Evolutionary conservation across 139 green algal species (phyloP).

Genomic region (Zygnema circumcarinatum): DNA sequence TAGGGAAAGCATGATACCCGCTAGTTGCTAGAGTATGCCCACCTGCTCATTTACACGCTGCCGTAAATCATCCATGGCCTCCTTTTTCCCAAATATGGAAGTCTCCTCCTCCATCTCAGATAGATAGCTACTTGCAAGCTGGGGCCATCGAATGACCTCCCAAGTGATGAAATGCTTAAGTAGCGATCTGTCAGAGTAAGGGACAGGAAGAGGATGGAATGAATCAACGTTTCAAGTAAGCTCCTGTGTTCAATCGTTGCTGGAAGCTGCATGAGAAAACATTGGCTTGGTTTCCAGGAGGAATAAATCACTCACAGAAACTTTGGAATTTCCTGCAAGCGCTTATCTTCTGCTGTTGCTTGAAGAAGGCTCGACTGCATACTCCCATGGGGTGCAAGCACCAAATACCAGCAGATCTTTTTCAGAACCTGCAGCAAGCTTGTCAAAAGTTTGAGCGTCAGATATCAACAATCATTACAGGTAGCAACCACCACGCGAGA

Average conservation of each 20-base stretch:
- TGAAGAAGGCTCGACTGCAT: conserved; percentile 87
- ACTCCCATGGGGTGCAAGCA: conserved; percentile 80
- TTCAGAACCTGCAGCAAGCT: conserved; percentile 73
- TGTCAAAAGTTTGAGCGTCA: neutral
- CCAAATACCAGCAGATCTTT: conserved; percentile 86
- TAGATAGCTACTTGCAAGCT: conserved; percentile 60
- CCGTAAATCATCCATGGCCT: conserved; percentile 62
- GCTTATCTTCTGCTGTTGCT: conserved; percentile 75
- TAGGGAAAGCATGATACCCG: no score
- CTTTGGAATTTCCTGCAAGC: conserved; percentile 80
- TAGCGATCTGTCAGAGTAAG: conserved; percentile 71
- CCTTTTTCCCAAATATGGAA: conserved; percentile 65
- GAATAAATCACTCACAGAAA: conserved; percentile 35
- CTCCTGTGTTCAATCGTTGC: neutral
- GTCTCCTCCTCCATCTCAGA: conserved; percentile 74
- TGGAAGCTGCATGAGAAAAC: neutral
- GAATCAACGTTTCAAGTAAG: neutral
- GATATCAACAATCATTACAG: neutral
- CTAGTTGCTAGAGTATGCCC: no score
- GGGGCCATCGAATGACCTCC: conserved; percentile 86
- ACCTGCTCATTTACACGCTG: conserved; percentile 63
- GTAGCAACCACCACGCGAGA: neutral
- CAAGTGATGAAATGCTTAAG: conserved; percentile 84
- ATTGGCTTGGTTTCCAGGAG: neutral
- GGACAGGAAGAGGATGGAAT: neutral